A percentile compares a stretch with the other conserved stretches of the same genome.
Conservation (phyloP, 805 yeast species). For the Nakazawaea anatomiae region DNA sequence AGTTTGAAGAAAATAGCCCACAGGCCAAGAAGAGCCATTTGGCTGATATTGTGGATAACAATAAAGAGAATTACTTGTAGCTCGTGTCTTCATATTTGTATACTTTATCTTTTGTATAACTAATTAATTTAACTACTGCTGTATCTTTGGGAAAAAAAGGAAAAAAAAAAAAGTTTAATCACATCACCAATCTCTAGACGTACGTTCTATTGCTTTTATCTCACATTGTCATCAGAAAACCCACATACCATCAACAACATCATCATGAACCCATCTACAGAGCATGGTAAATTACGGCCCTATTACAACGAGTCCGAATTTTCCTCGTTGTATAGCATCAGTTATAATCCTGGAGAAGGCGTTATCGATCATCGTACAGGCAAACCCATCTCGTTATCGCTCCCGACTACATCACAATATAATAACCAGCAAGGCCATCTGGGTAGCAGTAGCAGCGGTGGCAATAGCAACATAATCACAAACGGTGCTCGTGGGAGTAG, state of each 20-base stretch:
- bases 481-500: background rate
- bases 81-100: background rate
- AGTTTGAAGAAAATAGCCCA: background rate
- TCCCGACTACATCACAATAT: constrained; percentile 20
- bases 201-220: too few species aligned
- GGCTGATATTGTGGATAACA: background rate
- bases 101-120: too few species aligned
- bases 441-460: background rate
- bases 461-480: constrained; percentile 7
- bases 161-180: background rate
- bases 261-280: background rate
- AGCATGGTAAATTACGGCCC: constrained; percentile 20
- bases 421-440: constrained; percentile 7
- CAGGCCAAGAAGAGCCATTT: background rate
- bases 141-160: background rate
- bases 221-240: too few species aligned
- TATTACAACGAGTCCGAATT: constrained; percentile 25
- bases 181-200: too few species aligned
- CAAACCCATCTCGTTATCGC: constrained; percentile 25
- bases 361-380: constrained; percentile 27
- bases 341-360: constrained; percentile 27
- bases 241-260: too few species aligned
- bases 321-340: constrained; percentile 25
- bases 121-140: too few species aligned
- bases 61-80: background rate